Evolutionary conservation across 768 basidiomycete genomes (phyloP).

Genomic region (Agaricus bisporus): DNA sequence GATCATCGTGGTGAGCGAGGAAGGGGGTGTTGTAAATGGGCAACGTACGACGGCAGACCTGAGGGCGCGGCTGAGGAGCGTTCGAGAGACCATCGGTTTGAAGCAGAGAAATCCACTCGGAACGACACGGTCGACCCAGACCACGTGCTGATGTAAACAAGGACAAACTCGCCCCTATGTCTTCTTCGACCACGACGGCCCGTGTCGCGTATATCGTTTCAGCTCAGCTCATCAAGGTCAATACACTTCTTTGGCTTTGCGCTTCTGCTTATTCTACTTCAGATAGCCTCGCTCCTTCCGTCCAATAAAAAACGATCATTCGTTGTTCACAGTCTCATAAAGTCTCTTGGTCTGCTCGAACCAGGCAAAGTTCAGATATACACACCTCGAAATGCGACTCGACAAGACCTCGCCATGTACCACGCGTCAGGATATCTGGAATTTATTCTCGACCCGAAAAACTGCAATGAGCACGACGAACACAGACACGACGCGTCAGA

Average conservation of each 20-base stretch:
- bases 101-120: too few relatives aligned
- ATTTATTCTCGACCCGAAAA: constrained; percentile 36
- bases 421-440: constrained; percentile 72
- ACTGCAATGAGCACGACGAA: constrained; percentile 15
- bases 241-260: background rate
- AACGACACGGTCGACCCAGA: too few relatives aligned
- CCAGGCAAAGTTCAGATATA: constrained; percentile 36
- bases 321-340: constrained; percentile 59
- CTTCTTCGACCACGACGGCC: background rate
- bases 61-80: constrained; percentile 21
- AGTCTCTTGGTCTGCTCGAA: constrained; percentile 43
- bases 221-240: constrained; percentile 48
- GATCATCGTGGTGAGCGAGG: constrained; percentile 6
- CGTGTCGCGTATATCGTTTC: constrained; percentile 48
- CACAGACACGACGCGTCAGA: background rate
- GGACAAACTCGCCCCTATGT: constrained; percentile 1
- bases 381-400: constrained; percentile 47
- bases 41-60: constrained; percentile 20
- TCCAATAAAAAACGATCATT: constrained; percentile 63
- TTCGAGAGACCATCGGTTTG: constrained; percentile 23
- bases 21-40: background rate
- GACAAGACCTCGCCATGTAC: constrained; percentile 55
- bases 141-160: background rate
- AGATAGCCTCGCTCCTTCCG: constrained; percentile 51
- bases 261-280: background rate